Percentiles rank a stretch among this genome's conserved stretches.
These are phyloP conservation scores for Entomortierella parvispora DNA, from an alignment of 192 early-diverging fungal species.

Conservation along the genomic window DNA sequence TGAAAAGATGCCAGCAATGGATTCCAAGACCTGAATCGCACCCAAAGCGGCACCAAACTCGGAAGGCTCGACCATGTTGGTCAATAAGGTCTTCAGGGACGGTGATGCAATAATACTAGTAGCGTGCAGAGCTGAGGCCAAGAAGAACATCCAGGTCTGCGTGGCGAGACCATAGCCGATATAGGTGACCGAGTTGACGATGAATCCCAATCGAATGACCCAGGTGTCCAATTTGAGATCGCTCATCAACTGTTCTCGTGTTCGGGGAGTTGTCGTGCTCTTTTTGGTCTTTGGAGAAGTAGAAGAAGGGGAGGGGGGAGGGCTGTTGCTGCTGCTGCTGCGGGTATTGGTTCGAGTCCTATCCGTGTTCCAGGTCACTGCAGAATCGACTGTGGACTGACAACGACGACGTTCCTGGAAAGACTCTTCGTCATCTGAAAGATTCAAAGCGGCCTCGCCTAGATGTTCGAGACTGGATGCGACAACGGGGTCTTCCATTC, in stretches of 20 bases:
- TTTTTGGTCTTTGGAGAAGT: background rate
- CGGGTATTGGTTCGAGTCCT: constrained; percentile 2
- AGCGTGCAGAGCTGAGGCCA: constrained; percentile 33
- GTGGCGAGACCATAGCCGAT: constrained; percentile 42
- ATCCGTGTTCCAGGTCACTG: constrained; percentile 9
- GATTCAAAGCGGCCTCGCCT: constrained; percentile 24
- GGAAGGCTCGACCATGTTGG: constrained; percentile 52
- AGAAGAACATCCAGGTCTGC: constrained; percentile 18
- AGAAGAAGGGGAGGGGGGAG: background rate
- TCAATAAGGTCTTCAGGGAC: constrained; percentile 54
- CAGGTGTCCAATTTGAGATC: constrained; percentile 54
- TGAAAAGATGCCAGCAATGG: constrained; percentile 53
- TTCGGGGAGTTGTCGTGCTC: background rate
- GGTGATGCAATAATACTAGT: constrained; percentile 48
- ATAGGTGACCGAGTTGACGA: constrained; percentile 42
- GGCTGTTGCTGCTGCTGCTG: background rate
- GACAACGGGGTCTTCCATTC: constrained; percentile 9
- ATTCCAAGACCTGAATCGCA: constrained; percentile 56
- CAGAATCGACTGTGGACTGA: constrained; percentile 15
- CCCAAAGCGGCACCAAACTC: constrained; percentile 62
- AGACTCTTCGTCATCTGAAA: constrained; percentile 28
- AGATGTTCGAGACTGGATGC: constrained; percentile 43
- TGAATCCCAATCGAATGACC: constrained; percentile 53
- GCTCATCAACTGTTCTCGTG: background rate
- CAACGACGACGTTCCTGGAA: constrained; percentile 27